Base-by-base conservation (phyloP, 2,329 filamentous ascomycete genomes). In the Trichoderma koningii region DNA sequence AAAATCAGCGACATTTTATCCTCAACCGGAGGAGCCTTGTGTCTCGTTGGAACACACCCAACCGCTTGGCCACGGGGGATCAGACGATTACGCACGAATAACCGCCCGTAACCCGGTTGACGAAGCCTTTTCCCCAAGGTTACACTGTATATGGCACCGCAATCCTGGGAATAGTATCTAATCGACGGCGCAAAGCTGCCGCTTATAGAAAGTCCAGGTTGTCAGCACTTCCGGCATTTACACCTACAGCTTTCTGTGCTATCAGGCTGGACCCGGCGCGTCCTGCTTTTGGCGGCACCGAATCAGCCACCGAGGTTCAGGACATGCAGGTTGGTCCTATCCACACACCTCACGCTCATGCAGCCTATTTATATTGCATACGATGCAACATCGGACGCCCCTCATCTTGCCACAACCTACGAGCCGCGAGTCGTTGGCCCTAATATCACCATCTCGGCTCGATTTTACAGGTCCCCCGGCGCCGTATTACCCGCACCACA, bases 1-100 rank as follows among this genome's bases (percentile, higher is more conserved):
- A 55, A 41, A n/a, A 9, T 17, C 52, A 41, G 52, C 19, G 52
- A 21, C 34, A 55, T 55, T 55, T 55, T 55, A 55, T 55, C 52
- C 52, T 41, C 52, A 4, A 17, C 23, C n/a, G 23, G 34, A 19
- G 34, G 15, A 10, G 52, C 34, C 14, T 12, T 23, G 52, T 19
- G 34, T 14, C 7, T 12, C 19, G 34, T 17, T 17, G 19, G 52
- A 26, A 41, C 12, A 52, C 51, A 10, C 7, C 52, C 30, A 55
- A 30, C 30, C 52, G 52, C 19, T 19, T 19, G 52, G 23, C 52
- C 34, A 23, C 34, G 52, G 52, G 34, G 12, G 34, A 55, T 38
- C 17, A 41, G 30, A 2, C 19, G 30, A 41, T 55, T 26, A 23
- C 34, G 34, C 52, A 17, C 21, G 34, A 38, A 38, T 41, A 41